Percentiles rank a stretch among this genome's conserved stretches.
Conservation (phyloP, 768 basidiomycete genomes). For the Lentinus tigrinus region DNA sequence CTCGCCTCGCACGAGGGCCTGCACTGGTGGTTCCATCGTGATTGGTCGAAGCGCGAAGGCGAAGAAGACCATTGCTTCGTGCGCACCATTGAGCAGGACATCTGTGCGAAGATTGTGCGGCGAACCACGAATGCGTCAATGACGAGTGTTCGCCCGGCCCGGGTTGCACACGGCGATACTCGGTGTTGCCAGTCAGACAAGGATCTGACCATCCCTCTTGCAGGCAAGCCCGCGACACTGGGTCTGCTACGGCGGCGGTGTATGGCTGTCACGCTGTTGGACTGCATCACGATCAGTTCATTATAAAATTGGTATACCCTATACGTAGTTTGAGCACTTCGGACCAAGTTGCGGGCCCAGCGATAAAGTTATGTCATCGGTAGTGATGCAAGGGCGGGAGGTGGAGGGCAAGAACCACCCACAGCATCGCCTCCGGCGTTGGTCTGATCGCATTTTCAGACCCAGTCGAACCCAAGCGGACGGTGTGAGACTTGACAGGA, state of each 20-base stretch:
- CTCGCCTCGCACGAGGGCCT: not conserved
- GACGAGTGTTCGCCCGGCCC: not conserved
- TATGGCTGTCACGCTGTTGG: not conserved
- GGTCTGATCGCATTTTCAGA: not conserved
- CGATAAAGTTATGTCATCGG: slow-evolving; percentile 9
- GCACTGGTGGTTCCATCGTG: not conserved
- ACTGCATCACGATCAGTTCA: slow-evolving; percentile 6
- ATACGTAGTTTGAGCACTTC: not conserved
- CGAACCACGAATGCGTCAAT: not conserved
- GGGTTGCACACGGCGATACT: not conserved
- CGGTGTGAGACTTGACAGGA: not conserved
- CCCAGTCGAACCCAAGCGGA: not conserved
- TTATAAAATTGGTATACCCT: not conserved
- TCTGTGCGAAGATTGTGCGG: not conserved
- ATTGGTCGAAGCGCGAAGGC: slow-evolving; percentile 1
- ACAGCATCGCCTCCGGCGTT: slow-evolving; percentile 16
- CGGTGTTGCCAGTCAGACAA: not conserved
- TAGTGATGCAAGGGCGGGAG: slow-evolving; percentile 1
- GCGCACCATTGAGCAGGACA: not conserved
- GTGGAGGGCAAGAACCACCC: not conserved
- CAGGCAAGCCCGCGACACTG: not conserved
- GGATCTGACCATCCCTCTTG: slow-evolving; percentile 3
- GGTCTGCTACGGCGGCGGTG: not conserved
- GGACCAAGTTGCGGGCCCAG: not conserved
- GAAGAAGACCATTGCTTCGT: not conserved